Percentiles rank a stretch among this genome's conserved stretches.
Conservation (phyloP, 2,329 filamentous ascomycete genomes). For the Dothistroma pini region DNA sequence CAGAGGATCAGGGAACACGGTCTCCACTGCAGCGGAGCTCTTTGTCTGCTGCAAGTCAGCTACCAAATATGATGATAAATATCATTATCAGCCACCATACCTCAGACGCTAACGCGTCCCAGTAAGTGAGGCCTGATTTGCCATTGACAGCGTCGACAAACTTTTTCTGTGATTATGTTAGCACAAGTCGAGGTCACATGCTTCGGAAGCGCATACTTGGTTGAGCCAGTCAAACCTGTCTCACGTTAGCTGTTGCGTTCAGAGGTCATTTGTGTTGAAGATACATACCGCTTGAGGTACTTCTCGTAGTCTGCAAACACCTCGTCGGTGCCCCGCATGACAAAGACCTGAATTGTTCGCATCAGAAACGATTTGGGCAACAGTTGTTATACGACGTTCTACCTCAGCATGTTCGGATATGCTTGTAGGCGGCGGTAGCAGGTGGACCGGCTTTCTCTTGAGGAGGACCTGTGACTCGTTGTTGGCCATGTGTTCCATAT, state of each 20-base stretch:
- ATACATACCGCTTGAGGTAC: conserved; percentile 72
- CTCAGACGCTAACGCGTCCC: conserved; percentile 66
- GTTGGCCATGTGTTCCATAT: conserved; percentile 18
- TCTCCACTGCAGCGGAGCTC: conserved; percentile 84
- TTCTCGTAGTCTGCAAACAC: conserved; percentile 85
- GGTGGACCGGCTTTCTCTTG: conserved; percentile 91
- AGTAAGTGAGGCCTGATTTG: conserved; percentile 85
- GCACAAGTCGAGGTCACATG: conserved; percentile 17
- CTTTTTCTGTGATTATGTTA: conserved; percentile 56
- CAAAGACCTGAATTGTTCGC: conserved; percentile 68
- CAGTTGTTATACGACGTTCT: conserved; percentile 34
- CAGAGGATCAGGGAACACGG: conserved; percentile 83
- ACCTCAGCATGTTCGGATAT: conserved; percentile 83
- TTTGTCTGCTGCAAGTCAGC: conserved; percentile 39
- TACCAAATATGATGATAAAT: conserved; percentile 3
- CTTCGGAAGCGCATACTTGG: conserved; percentile 57
- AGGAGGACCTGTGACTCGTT: conserved; percentile 69
- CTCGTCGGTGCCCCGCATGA: conserved; percentile 85
- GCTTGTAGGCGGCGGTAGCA: conserved; percentile 66
- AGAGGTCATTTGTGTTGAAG: not conserved
- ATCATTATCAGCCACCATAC: conserved; percentile 25
- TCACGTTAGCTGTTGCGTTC: conserved; percentile 11
- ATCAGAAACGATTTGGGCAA: conserved; percentile 26
- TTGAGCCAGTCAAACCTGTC: conserved; percentile 87
- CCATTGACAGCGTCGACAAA: conserved; percentile 97